phyloP scores from a whole-genome alignment of 2,329 filamentous ascomycete species.

The Paecilomyces variotii region DNA sequence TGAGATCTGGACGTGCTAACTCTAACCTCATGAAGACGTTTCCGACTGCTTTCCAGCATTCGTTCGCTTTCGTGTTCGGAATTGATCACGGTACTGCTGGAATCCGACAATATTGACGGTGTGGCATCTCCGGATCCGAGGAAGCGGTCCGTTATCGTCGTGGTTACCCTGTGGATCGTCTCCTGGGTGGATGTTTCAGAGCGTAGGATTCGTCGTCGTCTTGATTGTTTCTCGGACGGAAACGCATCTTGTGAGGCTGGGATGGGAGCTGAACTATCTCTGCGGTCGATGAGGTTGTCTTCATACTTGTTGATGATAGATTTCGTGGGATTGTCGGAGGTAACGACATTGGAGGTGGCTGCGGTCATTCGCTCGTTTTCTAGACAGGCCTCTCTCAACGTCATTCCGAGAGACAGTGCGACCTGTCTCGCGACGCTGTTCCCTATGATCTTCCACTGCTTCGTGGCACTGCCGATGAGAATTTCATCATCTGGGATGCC shows the following conservation, averaged over 20 bases:
- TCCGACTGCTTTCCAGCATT: not conserved
- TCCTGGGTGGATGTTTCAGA: not conserved
- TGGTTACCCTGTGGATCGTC: not conserved
- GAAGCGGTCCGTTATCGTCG: not conserved
- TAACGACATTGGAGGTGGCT: not conserved
- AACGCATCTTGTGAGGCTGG: not conserved
- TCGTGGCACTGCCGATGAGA: conserved; percentile 47
- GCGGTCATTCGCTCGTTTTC: conserved; percentile 5
- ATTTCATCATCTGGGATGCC: conserved; percentile 64
- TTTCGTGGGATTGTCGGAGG: not conserved
- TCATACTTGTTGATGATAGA: not conserved
- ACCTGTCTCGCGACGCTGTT: conserved; percentile 69
- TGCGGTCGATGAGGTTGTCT: not conserved
- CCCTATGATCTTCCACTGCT: conserved; percentile 61
- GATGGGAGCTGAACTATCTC: not conserved
- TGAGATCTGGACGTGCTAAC: not conserved
- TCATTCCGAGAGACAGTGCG: conserved; percentile 57
- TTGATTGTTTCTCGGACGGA: not conserved
- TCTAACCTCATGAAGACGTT: not conserved
- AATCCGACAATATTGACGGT: not conserved
- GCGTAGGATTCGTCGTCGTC: not conserved
- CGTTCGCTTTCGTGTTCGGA: not conserved
- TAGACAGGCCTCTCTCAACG: conserved; percentile 52
- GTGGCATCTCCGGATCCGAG: not conserved
- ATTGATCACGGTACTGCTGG: not conserved